Evolutionary conservation across 768 basidiomycete species (phyloP).

Genomic region (Epithele typhae): DNA sequence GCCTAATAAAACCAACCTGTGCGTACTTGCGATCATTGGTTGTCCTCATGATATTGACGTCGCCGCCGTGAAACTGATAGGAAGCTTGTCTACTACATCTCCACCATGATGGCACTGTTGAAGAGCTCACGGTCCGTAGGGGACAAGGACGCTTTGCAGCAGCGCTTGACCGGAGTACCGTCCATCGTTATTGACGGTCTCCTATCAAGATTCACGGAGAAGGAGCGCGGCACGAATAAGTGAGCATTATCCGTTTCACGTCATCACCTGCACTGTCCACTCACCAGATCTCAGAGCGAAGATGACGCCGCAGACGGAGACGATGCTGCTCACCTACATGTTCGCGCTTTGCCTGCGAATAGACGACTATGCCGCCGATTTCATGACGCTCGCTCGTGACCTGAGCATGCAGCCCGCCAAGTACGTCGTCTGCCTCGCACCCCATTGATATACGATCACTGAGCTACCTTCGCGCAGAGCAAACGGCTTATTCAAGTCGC

Average conservation of each 20-base stretch:
- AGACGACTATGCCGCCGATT: slow-evolving; percentile 74
- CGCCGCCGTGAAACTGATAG: too few relatives aligned
- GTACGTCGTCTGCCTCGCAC: slow-evolving; percentile 40
- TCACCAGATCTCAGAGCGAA: slow-evolving; percentile 24
- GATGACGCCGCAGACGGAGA: slow-evolving; percentile 64
- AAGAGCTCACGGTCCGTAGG: slow-evolving; percentile 37
- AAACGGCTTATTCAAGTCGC: slow-evolving; percentile 66
- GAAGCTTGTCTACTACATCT: slow-evolving; percentile 76
- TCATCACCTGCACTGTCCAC: neutral
- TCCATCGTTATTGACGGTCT: slow-evolving; percentile 68
- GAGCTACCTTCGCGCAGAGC: slow-evolving; percentile 36
- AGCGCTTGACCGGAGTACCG: slow-evolving; percentile 57
- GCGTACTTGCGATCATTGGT: neutral
- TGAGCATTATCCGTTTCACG: slow-evolving; percentile 29
- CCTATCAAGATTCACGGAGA: slow-evolving; percentile 77
- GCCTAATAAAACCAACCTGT: slow-evolving; percentile 57
- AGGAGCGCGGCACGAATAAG: slow-evolving; percentile 60
- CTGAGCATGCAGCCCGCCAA: slow-evolving; percentile 57
- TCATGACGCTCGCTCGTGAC: slow-evolving; percentile 64
- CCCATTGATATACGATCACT: too few relatives aligned
- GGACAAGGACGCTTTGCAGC: slow-evolving; percentile 49
- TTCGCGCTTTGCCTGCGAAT: slow-evolving; percentile 77
- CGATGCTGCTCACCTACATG: slow-evolving; percentile 70
- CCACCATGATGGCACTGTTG: slow-evolving; percentile 74
- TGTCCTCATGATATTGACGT: too few relatives aligned